Percentiles rank a stretch among this genome's conserved stretches.
These are phyloP conservation scores for Cyberlindnera meyerae DNA, from an alignment of 805 yeast genomes.

Conservation along the genomic window DNA sequence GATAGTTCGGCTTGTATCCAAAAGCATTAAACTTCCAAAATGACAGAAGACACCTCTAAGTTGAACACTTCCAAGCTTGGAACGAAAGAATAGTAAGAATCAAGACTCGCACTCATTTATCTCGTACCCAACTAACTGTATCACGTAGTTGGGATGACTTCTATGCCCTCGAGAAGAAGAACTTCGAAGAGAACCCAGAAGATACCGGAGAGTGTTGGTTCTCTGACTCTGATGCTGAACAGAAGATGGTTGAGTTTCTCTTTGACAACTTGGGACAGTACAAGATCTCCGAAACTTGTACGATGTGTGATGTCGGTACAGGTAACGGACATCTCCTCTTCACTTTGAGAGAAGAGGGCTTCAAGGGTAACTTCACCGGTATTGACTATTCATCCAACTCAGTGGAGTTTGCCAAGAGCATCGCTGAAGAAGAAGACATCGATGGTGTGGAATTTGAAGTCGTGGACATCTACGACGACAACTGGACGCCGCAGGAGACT, in stretches of 20 bases:
- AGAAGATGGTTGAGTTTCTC: conserved; percentile 70
- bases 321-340: conserved; percentile 93
- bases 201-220: conserved; percentile 98
- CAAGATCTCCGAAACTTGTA: conserved; percentile 28
- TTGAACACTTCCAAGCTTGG: conserved; percentile 81
- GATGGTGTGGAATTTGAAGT: conserved; percentile 47
- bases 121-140: not conserved
- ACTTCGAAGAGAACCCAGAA: conserved; percentile 66
- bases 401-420: conserved; percentile 63
- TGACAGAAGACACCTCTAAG: conserved; percentile 38
- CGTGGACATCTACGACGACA: conserved; percentile 58
- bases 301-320: conserved; percentile 81
- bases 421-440: conserved; percentile 42
- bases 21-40: no score
- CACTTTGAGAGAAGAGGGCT: conserved; percentile 59
- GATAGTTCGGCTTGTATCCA: no score
- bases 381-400: conserved; percentile 83
- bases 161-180: conserved; percentile 65
- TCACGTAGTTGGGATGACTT: conserved; percentile 74
- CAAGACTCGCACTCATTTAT: not conserved
- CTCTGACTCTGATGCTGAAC: conserved; percentile 90
- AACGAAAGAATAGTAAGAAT: conserved; percentile 62
- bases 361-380: conserved; percentile 58
- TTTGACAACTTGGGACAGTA: conserved; percentile 41
- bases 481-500: conserved; percentile 32